Base-by-base conservation (phyloP, 257 asterid genomes). In the Solanum gracilifrons region DNA sequence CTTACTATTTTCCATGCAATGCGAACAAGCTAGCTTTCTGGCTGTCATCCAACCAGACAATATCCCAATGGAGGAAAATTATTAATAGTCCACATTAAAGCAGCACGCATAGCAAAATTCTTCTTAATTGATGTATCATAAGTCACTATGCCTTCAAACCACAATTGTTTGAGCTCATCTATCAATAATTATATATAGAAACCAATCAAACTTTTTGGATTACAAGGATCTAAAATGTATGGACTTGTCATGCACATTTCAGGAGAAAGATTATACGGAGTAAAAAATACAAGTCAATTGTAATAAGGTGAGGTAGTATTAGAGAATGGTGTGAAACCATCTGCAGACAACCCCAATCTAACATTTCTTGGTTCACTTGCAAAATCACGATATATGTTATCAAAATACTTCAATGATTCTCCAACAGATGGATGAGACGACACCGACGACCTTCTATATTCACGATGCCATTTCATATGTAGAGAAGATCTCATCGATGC, bases 401-500 rank as follows among this genome's bases (percentile, higher is more conserved):
- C 64, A 55, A 55, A 18, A 55, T 20, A 18, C n/a, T 55, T 20
- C n/a, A 6, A 55, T 18, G n/a, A 10, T 55, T 55, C n/a, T 18
- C 64, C n/a, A 55, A 2, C 4, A 55, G 2, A 7, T 55, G n/a
- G 64, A 55, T 55, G 4, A 55, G 64, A 55, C 1, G n/a, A 55
- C 64, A 55, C 4, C n/a, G 64, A 55, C n/a, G n/a, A 6, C 64
- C 1, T 55, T 55, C 64, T 55, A 18, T 55, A 55, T 55, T 55
- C 64, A 55, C 64, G 1, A 55, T 20, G 9, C 4, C 10, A 55
- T 55, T 18, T 55, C 64, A 55, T 55, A 55, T 55, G 64, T 55
- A 18, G n/a, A 7, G 64, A 0, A 55, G 0, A 55, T 8, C n/a
- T 55, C n/a, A 18, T 18, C 10, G 9, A 55, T 55, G 11, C 0